Conservation (phyloP, 2,329 filamentous ascomycete species). For the Fusarium sp. region DNA sequence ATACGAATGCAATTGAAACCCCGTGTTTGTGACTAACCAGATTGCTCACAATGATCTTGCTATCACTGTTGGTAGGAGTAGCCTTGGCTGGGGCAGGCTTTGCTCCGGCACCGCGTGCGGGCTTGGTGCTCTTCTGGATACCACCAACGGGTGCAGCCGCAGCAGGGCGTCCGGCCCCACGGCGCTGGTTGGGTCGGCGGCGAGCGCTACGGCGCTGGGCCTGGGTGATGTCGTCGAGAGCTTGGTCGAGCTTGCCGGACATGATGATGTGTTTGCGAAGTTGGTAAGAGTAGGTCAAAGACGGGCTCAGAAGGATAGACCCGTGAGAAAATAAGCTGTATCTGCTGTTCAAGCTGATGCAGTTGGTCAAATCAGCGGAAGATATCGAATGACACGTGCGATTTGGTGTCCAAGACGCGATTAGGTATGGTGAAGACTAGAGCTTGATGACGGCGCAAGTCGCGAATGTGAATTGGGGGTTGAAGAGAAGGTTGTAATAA, state of each 20-base stretch:
- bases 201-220: constrained; percentile 70
- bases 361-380: constrained; percentile 39
- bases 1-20: not conserved
- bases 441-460: constrained; percentile 18
- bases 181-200: constrained; percentile 61
- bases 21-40: constrained; percentile 72
- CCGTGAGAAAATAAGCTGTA: constrained; percentile 15
- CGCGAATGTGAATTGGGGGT: constrained; percentile 6
- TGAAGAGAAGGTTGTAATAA: constrained; percentile 14
- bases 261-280: constrained; percentile 61
- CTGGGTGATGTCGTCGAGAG: constrained; percentile 96
- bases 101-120: constrained; percentile 65
- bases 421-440: constrained; percentile 2
- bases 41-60: constrained; percentile 99
- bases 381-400: constrained; percentile 27
- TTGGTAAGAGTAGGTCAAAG: constrained; percentile 23
- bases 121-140: constrained; percentile 79
- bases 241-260: constrained; percentile 96
- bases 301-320: constrained; percentile 3
- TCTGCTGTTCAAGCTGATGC: constrained; percentile 36
- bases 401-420: constrained; percentile 23
- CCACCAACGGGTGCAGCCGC: constrained; percentile 81
- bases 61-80: constrained; percentile 72
- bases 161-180: constrained; percentile 60
- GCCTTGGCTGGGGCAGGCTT: constrained; percentile 74